Evolutionary conservation across 2,329 filamentous ascomycete species (phyloP).

Genomic region (Cladosporium sp.): DNA sequence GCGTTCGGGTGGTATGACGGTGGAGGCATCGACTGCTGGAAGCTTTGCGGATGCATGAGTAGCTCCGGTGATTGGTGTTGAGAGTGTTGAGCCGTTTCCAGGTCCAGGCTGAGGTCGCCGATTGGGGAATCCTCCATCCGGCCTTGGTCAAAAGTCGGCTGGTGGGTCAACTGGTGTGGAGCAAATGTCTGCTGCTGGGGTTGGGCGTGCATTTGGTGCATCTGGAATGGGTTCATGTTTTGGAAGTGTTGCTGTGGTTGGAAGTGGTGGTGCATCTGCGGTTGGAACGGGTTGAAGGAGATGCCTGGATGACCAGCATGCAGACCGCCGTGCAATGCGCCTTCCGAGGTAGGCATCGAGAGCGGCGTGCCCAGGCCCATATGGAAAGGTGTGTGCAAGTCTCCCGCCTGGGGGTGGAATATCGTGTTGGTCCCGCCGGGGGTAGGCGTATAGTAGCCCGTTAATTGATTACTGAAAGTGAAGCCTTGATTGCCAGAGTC

Average conservation of each 20-base stretch:
- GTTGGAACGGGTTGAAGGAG: slow-evolving; percentile 68
- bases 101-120: slow-evolving; percentile 55
- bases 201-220: slow-evolving; percentile 45
- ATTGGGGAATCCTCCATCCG: slow-evolving; percentile 66
- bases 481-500: slow-evolving; percentile 85
- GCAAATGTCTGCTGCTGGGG: slow-evolving; percentile 59
- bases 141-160: slow-evolving; percentile 74
- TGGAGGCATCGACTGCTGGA: slow-evolving; percentile 49
- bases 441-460: slow-evolving; percentile 85
- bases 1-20: slow-evolving; percentile 41
- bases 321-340: slow-evolving; percentile 63
- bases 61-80: slow-evolving; percentile 62
- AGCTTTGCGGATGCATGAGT: slow-evolving; percentile 54
- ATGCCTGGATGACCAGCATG: slow-evolving; percentile 59
- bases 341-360: slow-evolving; percentile 73
- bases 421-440: slow-evolving; percentile 77
- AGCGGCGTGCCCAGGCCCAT: slow-evolving; percentile 78
- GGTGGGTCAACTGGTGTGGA: slow-evolving; percentile 77
- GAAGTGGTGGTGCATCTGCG: slow-evolving; percentile 60
- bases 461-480: slow-evolving; percentile 75
- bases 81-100: slow-evolving; percentile 60
- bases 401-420: slow-evolving; percentile 80
- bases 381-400: slow-evolving; percentile 80
- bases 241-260: slow-evolving; percentile 53
- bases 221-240: slow-evolving; percentile 69